A percentile compares a stretch with the other conserved stretches of the same genome.
phyloP scores from a whole-genome alignment of 2,329 filamentous ascomycete genomes.

The Calonectria fujianensis region DNA sequence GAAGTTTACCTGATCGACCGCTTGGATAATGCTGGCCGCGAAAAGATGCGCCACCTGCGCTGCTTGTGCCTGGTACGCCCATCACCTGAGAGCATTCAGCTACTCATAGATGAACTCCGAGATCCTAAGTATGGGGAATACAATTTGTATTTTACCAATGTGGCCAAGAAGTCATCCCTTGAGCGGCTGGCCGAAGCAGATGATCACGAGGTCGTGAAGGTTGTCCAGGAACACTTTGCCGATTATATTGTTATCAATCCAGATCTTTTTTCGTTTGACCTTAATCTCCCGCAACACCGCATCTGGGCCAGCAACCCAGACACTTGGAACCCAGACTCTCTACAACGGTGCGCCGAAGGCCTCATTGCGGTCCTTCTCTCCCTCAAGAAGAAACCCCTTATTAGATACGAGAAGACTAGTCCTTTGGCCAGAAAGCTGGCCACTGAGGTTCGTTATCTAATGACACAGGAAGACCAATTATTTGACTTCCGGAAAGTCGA shows the following conservation, averaged over 20 bases:
- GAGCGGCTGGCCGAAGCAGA: slow-evolving; percentile 97
- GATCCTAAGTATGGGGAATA: slow-evolving; percentile 99
- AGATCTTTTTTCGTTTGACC: slow-evolving; percentile 88
- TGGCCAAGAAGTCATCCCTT: slow-evolving; percentile 95
- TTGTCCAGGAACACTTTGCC: slow-evolving; percentile 96
- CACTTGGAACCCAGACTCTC: slow-evolving; percentile 90
- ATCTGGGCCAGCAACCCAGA: slow-evolving; percentile 90
- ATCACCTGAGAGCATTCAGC: slow-evolving; percentile 93
- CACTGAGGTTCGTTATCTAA: slow-evolving; percentile 91
- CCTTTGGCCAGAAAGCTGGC: slow-evolving; percentile 93
- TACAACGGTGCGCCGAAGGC: slow-evolving; percentile 91
- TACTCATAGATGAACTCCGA: slow-evolving; percentile 94
- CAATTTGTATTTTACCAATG: slow-evolving; percentile 97
- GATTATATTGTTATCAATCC: slow-evolving; percentile 97
- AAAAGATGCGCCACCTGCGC: slow-evolving; percentile 98
- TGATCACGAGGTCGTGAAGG: slow-evolving; percentile 96
- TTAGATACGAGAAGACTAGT: slow-evolving; percentile 95
- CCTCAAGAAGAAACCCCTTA: slow-evolving; percentile 96
- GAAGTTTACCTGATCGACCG: slow-evolving; percentile 99
- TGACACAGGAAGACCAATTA: slow-evolving; percentile 95
- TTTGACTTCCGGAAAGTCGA: slow-evolving; percentile 98
- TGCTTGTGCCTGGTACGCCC: slow-evolving; percentile 96
- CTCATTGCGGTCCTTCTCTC: slow-evolving; percentile 88
- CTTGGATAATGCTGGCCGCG: slow-evolving; percentile 89
- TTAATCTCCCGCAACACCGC: slow-evolving; percentile 82